phyloP scores from a whole-genome alignment of 2,329 filamentous ascomycete species.

The Fusarium bulbicola region DNA sequence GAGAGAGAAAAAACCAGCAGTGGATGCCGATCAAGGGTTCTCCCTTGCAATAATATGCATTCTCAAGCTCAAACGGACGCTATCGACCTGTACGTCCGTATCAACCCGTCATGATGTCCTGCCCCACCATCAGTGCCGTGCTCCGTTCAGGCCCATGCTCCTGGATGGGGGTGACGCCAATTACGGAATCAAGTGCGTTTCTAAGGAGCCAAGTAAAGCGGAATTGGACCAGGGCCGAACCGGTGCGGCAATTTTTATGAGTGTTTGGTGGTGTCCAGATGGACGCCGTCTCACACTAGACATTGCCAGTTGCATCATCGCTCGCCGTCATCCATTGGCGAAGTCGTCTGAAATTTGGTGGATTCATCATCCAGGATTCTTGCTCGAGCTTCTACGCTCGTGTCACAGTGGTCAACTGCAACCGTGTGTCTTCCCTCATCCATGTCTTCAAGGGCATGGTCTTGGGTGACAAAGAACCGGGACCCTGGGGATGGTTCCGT shows the following conservation, averaged over 20 bases:
- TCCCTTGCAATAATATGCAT: constrained; percentile 28
- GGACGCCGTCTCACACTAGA: constrained; percentile 2
- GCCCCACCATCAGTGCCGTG: constrained; percentile 36
- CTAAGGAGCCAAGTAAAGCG: constrained; percentile 1
- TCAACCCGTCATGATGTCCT: constrained; percentile 30
- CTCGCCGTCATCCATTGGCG: neutral
- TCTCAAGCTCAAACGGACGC: constrained; percentile 21
- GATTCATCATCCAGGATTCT: neutral
- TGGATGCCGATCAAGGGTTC: constrained; percentile 16
- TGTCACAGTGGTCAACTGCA: neutral
- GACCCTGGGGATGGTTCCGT: constrained; percentile 10
- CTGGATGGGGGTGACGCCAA: constrained; percentile 19
- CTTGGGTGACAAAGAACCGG: neutral
- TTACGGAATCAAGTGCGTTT: constrained; percentile 22
- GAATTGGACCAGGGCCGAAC: constrained; percentile 9
- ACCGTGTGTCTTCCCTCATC: neutral
- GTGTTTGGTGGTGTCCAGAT: neutral
- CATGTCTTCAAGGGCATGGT: neutral
- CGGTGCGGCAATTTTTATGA: constrained; percentile 38
- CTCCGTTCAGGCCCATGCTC: constrained; percentile 30
- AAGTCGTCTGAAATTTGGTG: neutral
- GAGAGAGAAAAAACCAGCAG: neutral
- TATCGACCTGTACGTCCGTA: constrained; percentile 30
- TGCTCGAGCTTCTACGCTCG: neutral
- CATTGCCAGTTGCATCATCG: constrained; percentile 23